Conservation (phyloP, 352 stramenopile genomes). For the Plasmopara muralis region DNA sequence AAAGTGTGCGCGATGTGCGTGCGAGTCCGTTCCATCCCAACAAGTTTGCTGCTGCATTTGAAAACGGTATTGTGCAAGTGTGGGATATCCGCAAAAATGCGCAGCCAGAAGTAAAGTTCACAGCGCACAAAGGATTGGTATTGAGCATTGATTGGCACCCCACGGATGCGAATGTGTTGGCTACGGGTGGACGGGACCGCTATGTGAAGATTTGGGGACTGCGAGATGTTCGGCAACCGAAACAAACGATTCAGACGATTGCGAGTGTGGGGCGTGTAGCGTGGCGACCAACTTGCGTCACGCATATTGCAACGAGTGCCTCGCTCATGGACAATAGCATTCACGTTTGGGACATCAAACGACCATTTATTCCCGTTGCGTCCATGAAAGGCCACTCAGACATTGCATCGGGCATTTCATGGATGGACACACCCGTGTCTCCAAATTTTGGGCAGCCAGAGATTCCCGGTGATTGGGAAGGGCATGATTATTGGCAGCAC, state of each 20-base stretch:
- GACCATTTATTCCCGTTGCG: slow-evolving; percentile 75
- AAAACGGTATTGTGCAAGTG: slow-evolving; percentile 83
- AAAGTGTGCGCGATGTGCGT: slow-evolving; percentile 80
- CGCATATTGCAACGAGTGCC: slow-evolving; percentile 81
- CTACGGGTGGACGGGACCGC: slow-evolving; percentile 75
- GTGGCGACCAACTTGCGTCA: slow-evolving; percentile 68
- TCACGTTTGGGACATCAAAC: slow-evolving; percentile 81
- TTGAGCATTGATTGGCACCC: slow-evolving; percentile 82
- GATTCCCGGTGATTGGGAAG: slow-evolving; percentile 52
- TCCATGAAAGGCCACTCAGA: slow-evolving; percentile 83
- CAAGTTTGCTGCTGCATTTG: slow-evolving; percentile 76
- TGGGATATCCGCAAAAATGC: slow-evolving; percentile 83
- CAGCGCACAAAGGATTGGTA: slow-evolving; percentile 80
- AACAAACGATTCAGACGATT: slow-evolving; percentile 84
- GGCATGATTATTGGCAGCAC: slow-evolving; percentile 80
- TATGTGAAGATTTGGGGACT: slow-evolving; percentile 87
- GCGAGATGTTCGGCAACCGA: slow-evolving; percentile 57
- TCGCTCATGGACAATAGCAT: slow-evolving; percentile 85
- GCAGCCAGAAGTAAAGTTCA: slow-evolving; percentile 80
- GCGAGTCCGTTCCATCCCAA: slow-evolving; percentile 68
- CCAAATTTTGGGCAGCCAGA: slow-evolving; percentile 27
- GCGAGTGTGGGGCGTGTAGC: slow-evolving; percentile 74
- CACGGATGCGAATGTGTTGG: slow-evolving; percentile 50
- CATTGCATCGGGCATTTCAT: slow-evolving; percentile 77
- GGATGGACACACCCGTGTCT: slow-evolving; percentile 72